A percentile compares a stretch with the other conserved stretches of the same genome.
Evolutionary conservation across 371 early-diverging fungal genomes (phyloP).

Genomic region (Mucor piriformis): DNA sequence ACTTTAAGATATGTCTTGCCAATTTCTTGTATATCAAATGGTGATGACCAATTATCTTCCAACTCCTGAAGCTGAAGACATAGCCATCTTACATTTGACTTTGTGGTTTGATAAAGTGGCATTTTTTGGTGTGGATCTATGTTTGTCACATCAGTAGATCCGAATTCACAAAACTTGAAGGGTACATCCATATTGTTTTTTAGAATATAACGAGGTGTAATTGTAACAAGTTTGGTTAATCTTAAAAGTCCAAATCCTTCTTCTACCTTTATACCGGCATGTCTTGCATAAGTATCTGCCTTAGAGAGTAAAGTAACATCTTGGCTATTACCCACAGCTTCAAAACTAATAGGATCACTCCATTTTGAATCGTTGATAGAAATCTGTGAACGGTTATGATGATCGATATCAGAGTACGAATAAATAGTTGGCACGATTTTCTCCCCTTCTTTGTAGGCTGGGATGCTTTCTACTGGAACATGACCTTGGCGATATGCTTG

Average conservation of each 20-base stretch:
- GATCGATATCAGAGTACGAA: constrained; percentile 75
- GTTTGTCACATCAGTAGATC: constrained; percentile 12
- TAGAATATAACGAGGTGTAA: constrained; percentile 85
- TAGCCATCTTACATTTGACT: constrained; percentile 53
- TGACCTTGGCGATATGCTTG: constrained; percentile 27
- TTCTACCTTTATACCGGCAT: constrained; percentile 71
- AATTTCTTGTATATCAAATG: constrained; percentile 79
- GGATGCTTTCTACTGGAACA: constrained; percentile 15
- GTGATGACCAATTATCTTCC: constrained; percentile 72
- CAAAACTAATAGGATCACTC: constrained; percentile 83
- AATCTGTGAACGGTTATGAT: constrained; percentile 73
- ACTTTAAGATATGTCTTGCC: constrained; percentile 84
- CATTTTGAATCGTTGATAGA: constrained; percentile 71
- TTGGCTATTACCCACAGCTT: constrained; percentile 77
- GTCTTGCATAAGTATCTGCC: constrained; percentile 42
- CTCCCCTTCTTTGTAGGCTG: constrained; percentile 29
- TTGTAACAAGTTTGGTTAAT: constrained; percentile 73
- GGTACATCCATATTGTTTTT: constrained; percentile 69
- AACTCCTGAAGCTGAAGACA: constrained; percentile 50
- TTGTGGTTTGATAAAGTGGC: constrained; percentile 57
- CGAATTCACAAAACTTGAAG: constrained; percentile 64
- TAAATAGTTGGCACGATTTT: constrained; percentile 72
- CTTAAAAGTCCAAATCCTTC: constrained; percentile 66
- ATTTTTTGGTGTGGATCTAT: constrained; percentile 49
- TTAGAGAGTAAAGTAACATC: constrained; percentile 58